Percentiles rank a stretch among this genome's conserved stretches.
These are phyloP conservation scores for Urochloa ruziziensis DNA, from an alignment of 176 grass and related monocot species.

Conservation along the genomic window DNA sequence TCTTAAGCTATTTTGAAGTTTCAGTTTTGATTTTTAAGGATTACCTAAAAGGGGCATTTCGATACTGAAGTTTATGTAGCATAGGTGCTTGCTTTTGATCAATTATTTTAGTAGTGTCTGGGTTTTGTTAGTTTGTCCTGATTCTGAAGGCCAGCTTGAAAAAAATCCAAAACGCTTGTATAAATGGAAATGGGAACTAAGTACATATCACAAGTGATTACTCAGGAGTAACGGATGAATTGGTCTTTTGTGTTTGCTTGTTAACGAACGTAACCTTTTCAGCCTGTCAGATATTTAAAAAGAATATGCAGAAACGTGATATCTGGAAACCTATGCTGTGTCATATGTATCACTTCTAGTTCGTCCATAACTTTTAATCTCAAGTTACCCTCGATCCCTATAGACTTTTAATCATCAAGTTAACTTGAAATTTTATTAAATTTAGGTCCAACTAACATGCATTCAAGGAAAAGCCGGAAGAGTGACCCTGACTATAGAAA, in stretches of 20 bases:
- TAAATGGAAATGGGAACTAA: background rate
- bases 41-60: background rate
- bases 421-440: conserved; percentile 10
- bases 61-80: background rate
- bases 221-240: background rate
- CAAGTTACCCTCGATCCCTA: background rate
- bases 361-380: background rate
- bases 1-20: background rate
- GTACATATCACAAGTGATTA: background rate
- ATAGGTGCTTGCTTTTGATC: too few relatives aligned
- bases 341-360: conserved; percentile 1
- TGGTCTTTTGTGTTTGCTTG: background rate
- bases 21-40: background rate
- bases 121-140: too few relatives aligned
- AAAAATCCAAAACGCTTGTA: too few relatives aligned
- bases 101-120: too few relatives aligned
- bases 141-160: too few relatives aligned
- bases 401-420: background rate
- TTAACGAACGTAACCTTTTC: too few relatives aligned
- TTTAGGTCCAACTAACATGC: conserved; percentile 66
- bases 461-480: conserved; percentile 52
- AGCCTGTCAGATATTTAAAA: background rate
- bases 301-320: background rate
- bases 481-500: conserved; percentile 74
- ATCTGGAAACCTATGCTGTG: background rate